A percentile compares a stretch with the other conserved stretches of the same genome.
These are phyloP conservation scores for Lumnitzera racemosa DNA, from an alignment of 345 rosid genomes.

Conservation along the genomic window DNA sequence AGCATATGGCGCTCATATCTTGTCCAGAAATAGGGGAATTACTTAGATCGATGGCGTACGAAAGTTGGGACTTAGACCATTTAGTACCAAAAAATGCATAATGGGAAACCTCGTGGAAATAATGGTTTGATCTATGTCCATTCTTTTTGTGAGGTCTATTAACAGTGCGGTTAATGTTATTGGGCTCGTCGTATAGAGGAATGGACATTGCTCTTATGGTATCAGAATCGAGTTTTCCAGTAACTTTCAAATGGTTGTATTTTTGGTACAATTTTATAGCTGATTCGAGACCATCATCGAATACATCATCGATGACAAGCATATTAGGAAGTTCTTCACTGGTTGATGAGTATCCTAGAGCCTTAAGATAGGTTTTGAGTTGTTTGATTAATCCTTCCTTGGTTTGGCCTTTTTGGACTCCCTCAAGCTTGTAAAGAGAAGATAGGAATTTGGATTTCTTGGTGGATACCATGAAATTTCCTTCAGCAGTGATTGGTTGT, in stretches of 20 bases:
- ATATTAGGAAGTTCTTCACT: neutral
- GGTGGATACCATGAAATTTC: no score
- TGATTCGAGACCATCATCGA: slow-evolving; percentile 10
- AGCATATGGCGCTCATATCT: neutral
- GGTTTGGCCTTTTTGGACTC: slow-evolving; percentile 9
- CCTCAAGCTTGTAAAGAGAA: neutral
- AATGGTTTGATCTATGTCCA: no score
- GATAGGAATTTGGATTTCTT: no score
- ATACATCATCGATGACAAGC: slow-evolving; percentile 1
- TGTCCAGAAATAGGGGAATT: no score
- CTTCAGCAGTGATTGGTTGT: no score
- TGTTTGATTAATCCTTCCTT: slow-evolving; percentile 1
- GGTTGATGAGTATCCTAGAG: slow-evolving; percentile 11
- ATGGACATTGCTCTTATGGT: slow-evolving; percentile 9
- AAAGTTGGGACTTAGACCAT: no score
- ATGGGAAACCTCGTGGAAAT: no score
- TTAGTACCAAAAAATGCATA: no score
- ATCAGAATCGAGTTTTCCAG: slow-evolving; percentile 8
- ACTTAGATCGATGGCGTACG: no score
- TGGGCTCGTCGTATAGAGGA: slow-evolving; percentile 18
- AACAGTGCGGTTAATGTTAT: neutral
- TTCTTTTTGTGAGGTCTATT: no score
- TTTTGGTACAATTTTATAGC: slow-evolving; percentile 13
- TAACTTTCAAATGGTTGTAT: slow-evolving; percentile 3
- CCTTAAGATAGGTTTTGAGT: slow-evolving; percentile 10